phyloP scores from a whole-genome alignment of 306 rosid species.

The Mucuna pruriens region DNA sequence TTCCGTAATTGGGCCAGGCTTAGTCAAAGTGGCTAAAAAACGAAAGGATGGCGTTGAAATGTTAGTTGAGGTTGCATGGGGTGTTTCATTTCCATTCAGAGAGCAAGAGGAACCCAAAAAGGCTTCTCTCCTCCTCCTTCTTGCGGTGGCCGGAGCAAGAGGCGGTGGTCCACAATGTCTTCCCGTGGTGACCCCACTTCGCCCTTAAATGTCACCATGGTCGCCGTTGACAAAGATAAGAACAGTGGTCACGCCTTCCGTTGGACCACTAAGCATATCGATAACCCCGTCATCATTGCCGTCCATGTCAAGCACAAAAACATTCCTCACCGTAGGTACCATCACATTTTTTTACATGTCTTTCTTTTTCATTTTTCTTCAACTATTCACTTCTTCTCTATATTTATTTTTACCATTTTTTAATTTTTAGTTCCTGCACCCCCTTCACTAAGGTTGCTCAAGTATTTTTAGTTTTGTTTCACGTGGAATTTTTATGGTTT shows the following conservation, averaged over 20 bases:
- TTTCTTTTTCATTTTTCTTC: no score
- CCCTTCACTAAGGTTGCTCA: no score
- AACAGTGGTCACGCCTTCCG: slow-evolving; percentile 66
- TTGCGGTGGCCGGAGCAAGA: background rate
- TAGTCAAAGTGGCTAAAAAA: slow-evolving; percentile 34
- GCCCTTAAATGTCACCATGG: slow-evolving; percentile 58
- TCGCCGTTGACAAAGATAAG: slow-evolving; percentile 81
- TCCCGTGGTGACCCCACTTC: slow-evolving; percentile 29
- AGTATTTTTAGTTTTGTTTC: no score
- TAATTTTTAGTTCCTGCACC: no score
- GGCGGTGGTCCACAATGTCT: slow-evolving; percentile 40
- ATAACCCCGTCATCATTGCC: slow-evolving; percentile 54
- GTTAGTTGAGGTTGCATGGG: background rate
- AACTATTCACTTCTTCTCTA: no score
- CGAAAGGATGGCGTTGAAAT: slow-evolving; percentile 8
- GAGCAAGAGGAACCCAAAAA: background rate
- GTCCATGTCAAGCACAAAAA: slow-evolving; percentile 68
- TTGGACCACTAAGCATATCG: slow-evolving; percentile 70
- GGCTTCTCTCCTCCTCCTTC: background rate
- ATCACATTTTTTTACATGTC: slow-evolving; percentile 30
- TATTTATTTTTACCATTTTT: no score
- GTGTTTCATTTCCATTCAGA: slow-evolving; percentile 25
- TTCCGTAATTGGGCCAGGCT: background rate
- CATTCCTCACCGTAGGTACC: slow-evolving; percentile 81
- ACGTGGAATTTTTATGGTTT: no score